Conservation (phyloP, 2,329 filamentous ascomycete species). For the Geosmithia morbida region DNA sequence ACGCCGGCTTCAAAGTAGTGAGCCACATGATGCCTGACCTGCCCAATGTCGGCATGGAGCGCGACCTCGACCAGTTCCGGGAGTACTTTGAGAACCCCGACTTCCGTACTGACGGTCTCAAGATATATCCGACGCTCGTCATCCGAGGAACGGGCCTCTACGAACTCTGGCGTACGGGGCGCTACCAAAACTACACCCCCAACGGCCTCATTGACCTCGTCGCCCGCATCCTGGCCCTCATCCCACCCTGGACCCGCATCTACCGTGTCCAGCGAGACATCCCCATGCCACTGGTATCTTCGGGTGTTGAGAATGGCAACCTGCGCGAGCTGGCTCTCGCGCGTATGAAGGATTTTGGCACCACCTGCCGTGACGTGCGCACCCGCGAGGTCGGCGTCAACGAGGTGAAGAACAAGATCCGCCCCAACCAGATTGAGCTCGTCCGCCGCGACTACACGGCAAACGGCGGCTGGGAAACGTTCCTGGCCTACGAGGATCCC, state of each 20-base stretch:
- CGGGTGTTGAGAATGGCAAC: conserved; percentile 95
- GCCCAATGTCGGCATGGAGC: conserved; percentile 96
- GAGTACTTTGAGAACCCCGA: conserved; percentile 97
- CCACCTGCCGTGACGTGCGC: conserved; percentile 87
- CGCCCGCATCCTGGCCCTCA: conserved; percentile 84
- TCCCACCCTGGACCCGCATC: conserved; percentile 96
- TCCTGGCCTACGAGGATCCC: conserved; percentile 93
- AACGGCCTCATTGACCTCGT: conserved; percentile 94
- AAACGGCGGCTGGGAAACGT: conserved; percentile 97
- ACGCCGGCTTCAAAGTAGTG: conserved; percentile 97
- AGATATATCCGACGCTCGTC: conserved; percentile 95
- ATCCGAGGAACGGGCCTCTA: conserved; percentile 94
- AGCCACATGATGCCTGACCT: conserved; percentile 99
- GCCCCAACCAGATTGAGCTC: conserved; percentile 90
- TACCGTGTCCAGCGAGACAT: conserved; percentile 98
- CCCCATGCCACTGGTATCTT: conserved; percentile 98
- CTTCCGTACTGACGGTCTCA: conserved; percentile 91
- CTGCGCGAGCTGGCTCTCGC: conserved; percentile 83
- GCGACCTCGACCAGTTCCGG: conserved; percentile 89
- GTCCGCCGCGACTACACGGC: conserved; percentile 87
- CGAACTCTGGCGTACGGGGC: conserved; percentile 90
- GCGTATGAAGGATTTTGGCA: conserved; percentile 99
- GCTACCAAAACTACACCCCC: conserved; percentile 97
- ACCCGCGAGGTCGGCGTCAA: conserved; percentile 97
- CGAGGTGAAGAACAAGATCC: conserved; percentile 97